These are phyloP conservation scores for Cercophora samala DNA, from an alignment of 495 filamentous ascomycete genomes.

Conservation along the genomic window DNA sequence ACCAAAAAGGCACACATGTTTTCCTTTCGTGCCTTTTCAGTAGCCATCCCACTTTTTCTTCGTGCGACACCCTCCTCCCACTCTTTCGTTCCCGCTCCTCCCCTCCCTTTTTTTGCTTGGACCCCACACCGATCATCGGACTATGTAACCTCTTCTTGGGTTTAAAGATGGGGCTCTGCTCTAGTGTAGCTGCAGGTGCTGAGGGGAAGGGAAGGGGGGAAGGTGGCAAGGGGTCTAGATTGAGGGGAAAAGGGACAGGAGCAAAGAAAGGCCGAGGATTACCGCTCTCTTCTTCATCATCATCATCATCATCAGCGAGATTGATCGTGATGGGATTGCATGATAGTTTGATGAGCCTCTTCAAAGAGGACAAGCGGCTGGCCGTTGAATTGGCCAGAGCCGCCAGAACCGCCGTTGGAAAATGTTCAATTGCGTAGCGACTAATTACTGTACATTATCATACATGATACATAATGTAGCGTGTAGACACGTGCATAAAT, in stretches of 20 bases:
- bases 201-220: background rate
- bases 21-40: background rate
- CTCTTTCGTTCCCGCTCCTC: background rate
- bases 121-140: background rate
- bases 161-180: background rate
- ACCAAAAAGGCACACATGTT: background rate
- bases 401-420: background rate
- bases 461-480: background rate
- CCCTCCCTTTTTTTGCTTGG: background rate
- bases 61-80: background rate
- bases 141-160: background rate
- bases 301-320: background rate
- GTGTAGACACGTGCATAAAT: background rate
- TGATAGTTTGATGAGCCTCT: background rate
- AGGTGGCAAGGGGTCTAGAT: background rate
- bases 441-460: background rate
- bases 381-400: background rate
- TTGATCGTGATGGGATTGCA: background rate
- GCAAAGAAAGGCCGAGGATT: background rate
- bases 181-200: background rate
- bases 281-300: background rate
- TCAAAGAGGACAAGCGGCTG: background rate
- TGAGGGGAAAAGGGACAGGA: background rate
- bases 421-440: background rate
- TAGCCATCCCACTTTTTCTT: background rate